Evolutionary conservation across 148 eudicot genomes (phyloP), one percentile per base, ranked within the genome.

Genomic region (Euryodendron excelsum): DNA sequence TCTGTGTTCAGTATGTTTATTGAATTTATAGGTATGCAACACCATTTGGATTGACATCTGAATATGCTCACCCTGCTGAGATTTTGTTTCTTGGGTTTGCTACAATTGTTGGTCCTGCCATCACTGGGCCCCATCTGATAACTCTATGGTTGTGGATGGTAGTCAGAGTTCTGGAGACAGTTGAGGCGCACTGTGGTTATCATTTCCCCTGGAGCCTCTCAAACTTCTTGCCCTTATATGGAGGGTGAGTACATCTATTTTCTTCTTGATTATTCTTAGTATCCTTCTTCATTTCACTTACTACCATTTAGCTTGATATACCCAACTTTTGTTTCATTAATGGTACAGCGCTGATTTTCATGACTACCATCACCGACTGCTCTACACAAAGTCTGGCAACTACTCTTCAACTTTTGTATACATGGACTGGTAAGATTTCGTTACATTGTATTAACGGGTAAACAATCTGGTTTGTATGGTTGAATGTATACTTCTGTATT

Each of bases 51-150:
- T 85, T 95, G 90, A 95, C 98, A 28, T 95, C 97, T 80, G 98
- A 93, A 84, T 95, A 95, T 88, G 97, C 98, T 76, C 98, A 95
- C 74, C 98, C 98, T 60, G 96, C 94, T 78, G 98, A 95, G 77
- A 95, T 95, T 70, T 82, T 95, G 63, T 95, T 95, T 83, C 98
- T 95, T 77, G 98, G 98, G 52, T 95, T 95, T 84, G 98, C 98
- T 45, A 93, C 97, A 18, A 90, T 95, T 76, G 70, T 93, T 67
- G 98, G 97, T 79, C 98, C 97, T 61, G 96, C 94, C 60, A 85
- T 95, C 78, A 95, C 98, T 8, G 98, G 98, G 61, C 97, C 97
- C 36, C 98, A 95, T 87, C 77, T 95, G 77, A 63, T 94, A 74
- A 95, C 98, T 27, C 81, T 95, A 14, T 95, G 98, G 98, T 74